Percentiles rank a stretch among this genome's conserved stretches.
phyloP scores from a whole-genome alignment of 352 stramenopile species.

The Phytophthora crassamura region DNA sequence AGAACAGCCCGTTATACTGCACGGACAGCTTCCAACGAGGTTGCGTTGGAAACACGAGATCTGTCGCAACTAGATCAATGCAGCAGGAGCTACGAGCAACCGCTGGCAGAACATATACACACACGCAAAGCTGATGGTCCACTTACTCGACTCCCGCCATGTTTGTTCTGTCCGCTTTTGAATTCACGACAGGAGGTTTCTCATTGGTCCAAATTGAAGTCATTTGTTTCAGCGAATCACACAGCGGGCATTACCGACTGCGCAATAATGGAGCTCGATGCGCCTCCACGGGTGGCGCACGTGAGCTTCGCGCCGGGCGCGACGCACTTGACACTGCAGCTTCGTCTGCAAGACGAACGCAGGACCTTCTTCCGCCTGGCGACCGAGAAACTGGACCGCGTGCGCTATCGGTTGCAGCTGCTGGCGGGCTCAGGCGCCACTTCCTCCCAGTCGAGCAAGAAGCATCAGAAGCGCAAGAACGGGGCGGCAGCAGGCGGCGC shows the following conservation, averaged over 20 bases:
- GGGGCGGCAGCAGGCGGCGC: background rate
- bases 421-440: constrained; percentile 33
- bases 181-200: background rate
- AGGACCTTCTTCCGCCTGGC: constrained; percentile 58
- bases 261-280: constrained; percentile 8
- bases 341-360: constrained; percentile 53
- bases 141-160: constrained; percentile 36
- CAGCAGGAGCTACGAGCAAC: background rate
- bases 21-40: background rate
- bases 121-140: constrained; percentile 6
- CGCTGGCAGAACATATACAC: background rate
- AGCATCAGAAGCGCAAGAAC: constrained; percentile 24
- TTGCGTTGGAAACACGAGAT: background rate
- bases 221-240: constrained; percentile 1
- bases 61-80: background rate
- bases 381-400: constrained; percentile 57
- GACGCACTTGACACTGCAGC: constrained; percentile 57
- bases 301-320: constrained; percentile 52
- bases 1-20: constrained; percentile 8
- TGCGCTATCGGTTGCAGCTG: constrained; percentile 69
- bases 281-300: constrained; percentile 43
- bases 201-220: constrained; percentile 19
- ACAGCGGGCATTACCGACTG: background rate
- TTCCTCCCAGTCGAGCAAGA: constrained; percentile 28
- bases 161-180: background rate